phyloP scores from a whole-genome alignment of 2,329 filamentous ascomycete species.

The Pyrenophora teres region DNA sequence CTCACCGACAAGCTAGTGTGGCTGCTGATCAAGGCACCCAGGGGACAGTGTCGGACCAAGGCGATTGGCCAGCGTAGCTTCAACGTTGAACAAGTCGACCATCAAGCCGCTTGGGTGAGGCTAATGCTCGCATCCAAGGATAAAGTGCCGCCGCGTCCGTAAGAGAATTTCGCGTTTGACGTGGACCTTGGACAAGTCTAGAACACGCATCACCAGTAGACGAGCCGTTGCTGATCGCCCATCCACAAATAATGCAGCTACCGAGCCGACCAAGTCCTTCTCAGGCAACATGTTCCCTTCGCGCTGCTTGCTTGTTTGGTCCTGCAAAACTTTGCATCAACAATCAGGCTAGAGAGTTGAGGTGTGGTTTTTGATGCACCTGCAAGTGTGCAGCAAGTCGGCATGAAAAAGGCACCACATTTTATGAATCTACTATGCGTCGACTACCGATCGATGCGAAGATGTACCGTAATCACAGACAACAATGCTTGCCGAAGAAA shows the following conservation, averaged over 20 bases:
- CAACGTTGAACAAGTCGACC: constrained; percentile 24
- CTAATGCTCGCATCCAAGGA: constrained; percentile 29
- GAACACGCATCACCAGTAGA: constrained; percentile 33
- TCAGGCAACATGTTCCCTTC: constrained; percentile 22
- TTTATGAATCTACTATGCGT: background rate
- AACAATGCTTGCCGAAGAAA: constrained; percentile 6
- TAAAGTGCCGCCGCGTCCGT: constrained; percentile 31
- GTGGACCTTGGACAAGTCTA: constrained; percentile 38
- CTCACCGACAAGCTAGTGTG: constrained; percentile 21
- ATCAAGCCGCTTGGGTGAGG: constrained; percentile 17
- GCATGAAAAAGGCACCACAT: background rate
- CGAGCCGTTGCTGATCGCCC: constrained; percentile 20
- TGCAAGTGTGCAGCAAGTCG: background rate
- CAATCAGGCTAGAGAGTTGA: constrained; percentile 6
- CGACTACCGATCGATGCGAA: constrained; percentile 6
- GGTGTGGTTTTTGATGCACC: background rate
- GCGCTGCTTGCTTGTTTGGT: constrained; percentile 19
- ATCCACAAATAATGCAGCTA: constrained; percentile 25
- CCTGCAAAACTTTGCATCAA: constrained; percentile 13
- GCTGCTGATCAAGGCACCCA: constrained; percentile 16
- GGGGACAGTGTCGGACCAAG: constrained; percentile 13
- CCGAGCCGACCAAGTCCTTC: constrained; percentile 14
- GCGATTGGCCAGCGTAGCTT: constrained; percentile 20
- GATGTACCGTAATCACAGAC: background rate
- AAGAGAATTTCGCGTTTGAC: constrained; percentile 35